A percentile compares a stretch with the other conserved stretches of the same genome.
Conservation (phyloP, 345 rosid genomes). For the Boechera retrofracta region DNA sequence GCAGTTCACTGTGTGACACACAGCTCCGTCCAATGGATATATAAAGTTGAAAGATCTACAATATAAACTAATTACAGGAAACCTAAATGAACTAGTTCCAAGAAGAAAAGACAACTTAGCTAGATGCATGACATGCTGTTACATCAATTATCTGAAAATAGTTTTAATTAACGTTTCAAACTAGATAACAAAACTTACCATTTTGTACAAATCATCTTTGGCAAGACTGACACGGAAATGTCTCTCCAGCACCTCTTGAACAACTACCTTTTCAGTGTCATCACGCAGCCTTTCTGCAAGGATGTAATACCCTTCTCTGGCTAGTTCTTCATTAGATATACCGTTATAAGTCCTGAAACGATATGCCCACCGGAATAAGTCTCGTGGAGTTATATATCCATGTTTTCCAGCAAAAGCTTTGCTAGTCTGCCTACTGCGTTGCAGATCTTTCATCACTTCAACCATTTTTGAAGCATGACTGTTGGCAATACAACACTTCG, state of each 20-base stretch:
- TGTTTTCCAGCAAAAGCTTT: slow-evolving; percentile 99
- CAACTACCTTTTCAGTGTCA: slow-evolving; percentile 75
- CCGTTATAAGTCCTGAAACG: slow-evolving; percentile 70
- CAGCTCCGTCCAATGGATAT: slow-evolving; percentile 6
- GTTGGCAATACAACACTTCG: slow-evolving; percentile 70
- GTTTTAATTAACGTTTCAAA: background rate
- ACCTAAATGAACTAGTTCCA: slow-evolving; percentile 29
- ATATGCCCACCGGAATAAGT: slow-evolving; percentile 95
- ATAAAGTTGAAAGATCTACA: slow-evolving; percentile 18
- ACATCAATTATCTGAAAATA: slow-evolving; percentile 4
- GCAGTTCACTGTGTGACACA: slow-evolving; percentile 2
- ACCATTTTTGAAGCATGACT: slow-evolving; percentile 86
- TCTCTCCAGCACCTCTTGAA: slow-evolving; percentile 76
- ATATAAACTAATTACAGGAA: slow-evolving; percentile 18
- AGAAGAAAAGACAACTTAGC: slow-evolving; percentile 3
- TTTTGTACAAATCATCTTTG: slow-evolving; percentile 67
- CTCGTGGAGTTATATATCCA: slow-evolving; percentile 96
- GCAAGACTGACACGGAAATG: slow-evolving; percentile 66
- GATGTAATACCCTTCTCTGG: slow-evolving; percentile 89
- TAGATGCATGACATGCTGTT: slow-evolving; percentile 23
- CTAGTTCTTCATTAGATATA: slow-evolving; percentile 76
- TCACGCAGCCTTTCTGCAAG: slow-evolving; percentile 94
- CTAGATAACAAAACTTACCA: slow-evolving; percentile 52
- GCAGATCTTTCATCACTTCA: slow-evolving; percentile 92
- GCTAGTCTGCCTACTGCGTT: slow-evolving; percentile 85